Evolutionary conservation across 345 rosid species (phyloP).

Genomic region (Rhodamnia argentea): DNA sequence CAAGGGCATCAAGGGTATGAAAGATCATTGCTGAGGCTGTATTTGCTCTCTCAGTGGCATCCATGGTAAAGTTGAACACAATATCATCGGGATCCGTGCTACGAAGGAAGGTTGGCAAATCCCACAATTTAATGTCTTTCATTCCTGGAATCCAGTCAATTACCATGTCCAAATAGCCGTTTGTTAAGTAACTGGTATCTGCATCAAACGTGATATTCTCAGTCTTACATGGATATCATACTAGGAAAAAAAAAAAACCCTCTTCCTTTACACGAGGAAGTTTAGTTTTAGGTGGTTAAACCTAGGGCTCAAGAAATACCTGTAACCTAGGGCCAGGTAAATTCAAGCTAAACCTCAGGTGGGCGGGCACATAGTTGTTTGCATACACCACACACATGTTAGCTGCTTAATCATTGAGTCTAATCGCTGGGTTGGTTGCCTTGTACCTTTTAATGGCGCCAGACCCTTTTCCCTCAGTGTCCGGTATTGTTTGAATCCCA

Average conservation of each 20-base stretch:
- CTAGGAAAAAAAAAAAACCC: no score
- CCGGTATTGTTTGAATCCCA: background rate
- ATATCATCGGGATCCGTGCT: slow-evolving; percentile 5
- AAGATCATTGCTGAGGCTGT: background rate
- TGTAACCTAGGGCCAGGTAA: no score
- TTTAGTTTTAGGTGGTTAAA: no score
- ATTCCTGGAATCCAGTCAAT: slow-evolving; percentile 15
- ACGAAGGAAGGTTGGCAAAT: slow-evolving; percentile 2
- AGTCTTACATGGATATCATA: no score
- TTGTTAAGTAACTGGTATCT: slow-evolving; percentile 8
- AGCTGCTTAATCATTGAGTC: no score
- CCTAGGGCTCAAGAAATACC: no score
- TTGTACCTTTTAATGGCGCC: background rate
- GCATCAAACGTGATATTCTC: background rate
- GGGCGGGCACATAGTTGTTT: no score
- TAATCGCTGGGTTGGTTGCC: no score
- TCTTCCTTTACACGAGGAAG: no score
- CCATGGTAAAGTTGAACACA: slow-evolving; percentile 1
- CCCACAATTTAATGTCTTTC: slow-evolving; percentile 3
- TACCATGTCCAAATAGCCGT: slow-evolving; percentile 6
- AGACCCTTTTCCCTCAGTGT: background rate
- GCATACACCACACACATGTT: no score
- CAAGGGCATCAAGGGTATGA: background rate
- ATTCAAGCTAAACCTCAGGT: no score
- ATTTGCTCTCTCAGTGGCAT: background rate